Base-by-base conservation (phyloP, 768 basidiomycete species). In the Rhodotorula taiwanensis region DNA sequence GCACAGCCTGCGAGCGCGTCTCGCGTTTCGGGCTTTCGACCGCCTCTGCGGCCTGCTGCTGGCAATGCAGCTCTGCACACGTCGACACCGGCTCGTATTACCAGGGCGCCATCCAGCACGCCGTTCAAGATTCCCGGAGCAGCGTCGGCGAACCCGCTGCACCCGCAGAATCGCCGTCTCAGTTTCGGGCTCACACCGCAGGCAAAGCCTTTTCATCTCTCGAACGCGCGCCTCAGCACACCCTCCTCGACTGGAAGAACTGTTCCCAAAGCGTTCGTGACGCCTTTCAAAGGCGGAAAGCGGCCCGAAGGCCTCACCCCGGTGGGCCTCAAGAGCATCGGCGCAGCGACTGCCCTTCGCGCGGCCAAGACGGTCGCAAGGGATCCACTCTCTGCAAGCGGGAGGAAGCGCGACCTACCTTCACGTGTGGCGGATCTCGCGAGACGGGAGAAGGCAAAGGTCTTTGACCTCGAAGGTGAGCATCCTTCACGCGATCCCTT, bases 271-370 rank as follows among this genome's bases (percentile, higher is more conserved):
- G 51, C 28, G 56, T 73, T 73, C 55, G 50, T 48, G 41, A 66
- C 72, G 51, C 72, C 72, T 21, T 73, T 71, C 62, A 69, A 67
- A 41, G 62, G 55, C 20, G 72, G 72, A 16, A 51, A 58, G 28
- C 25, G 60, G 39, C 72, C 72, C 1, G 55, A 52, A 2, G 60
- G 67, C 14, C 21, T 66, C 25, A 60, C 64, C 34, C 60, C 70
- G n/a, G 44, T 54, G 55, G 64, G 67, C 5, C 25, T 70, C 14
- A 58, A 59, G 52, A 28, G 50, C n/a, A 45, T 34, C 28, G 4
- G 31, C 7, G 55, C 21, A 13, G 3, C 49, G 31, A 4, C 20
- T 13, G 20, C 23, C 16, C 16, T 27, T 34, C 31, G 20, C 34
- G n/a, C 13, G 27, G 2, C 36, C 30, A n/a, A n/a, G 28, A 18